Base-by-base conservation (phyloP, 495 filamentous ascomycete genomes). In the Aspergillus saccharolyticus region DNA sequence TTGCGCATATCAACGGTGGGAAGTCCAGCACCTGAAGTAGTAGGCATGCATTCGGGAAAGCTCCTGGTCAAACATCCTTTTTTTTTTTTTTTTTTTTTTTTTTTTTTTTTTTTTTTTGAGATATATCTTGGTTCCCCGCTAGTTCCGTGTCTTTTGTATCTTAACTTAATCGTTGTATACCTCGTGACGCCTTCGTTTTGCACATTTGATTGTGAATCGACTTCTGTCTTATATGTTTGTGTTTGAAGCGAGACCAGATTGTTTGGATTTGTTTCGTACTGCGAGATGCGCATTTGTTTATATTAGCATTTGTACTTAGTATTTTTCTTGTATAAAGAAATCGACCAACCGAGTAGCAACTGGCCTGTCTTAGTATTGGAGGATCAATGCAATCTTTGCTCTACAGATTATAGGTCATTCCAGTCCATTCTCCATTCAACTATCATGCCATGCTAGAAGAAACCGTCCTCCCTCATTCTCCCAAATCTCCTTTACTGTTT, bases 1-100 rank as follows among this genome's bases (percentile, higher is more conserved):
- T 79, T 4, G 49, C 57, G 0, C 70, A 75, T 22, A 65, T 78
- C 30, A 64, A 52, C 24, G 33, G 19, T 16, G 55, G 20, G 14
- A 54, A 52, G n/a, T 3, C 50, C 18, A 51, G 44, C 18, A 47
- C 21, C 12, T 24, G 17, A 45, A 10, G 5, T 16, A 19, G n/a
- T n/a, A n/a, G n/a, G n/a, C n/a, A n/a, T n/a, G n/a, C n/a, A n/a
- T n/a, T n/a, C n/a, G n/a, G n/a, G n/a, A n/a, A n/a, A n/a, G n/a
- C n/a, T n/a, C n/a, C n/a, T n/a, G n/a, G n/a, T n/a, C n/a, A n/a
- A n/a, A n/a, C n/a, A n/a, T n/a, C n/a, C n/a, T n/a, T n/a, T n/a
- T n/a, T n/a, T n/a, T n/a, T n/a, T n/a, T n/a, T n/a, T n/a, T n/a
- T n/a, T n/a, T n/a, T n/a, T n/a, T n/a, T n/a, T n/a, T n/a, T n/a